A percentile compares a stretch with the other conserved stretches of the same genome.
Evolutionary conservation across 495 filamentous ascomycete species (phyloP).

Genomic region (Evansstolkia leycettana): DNA sequence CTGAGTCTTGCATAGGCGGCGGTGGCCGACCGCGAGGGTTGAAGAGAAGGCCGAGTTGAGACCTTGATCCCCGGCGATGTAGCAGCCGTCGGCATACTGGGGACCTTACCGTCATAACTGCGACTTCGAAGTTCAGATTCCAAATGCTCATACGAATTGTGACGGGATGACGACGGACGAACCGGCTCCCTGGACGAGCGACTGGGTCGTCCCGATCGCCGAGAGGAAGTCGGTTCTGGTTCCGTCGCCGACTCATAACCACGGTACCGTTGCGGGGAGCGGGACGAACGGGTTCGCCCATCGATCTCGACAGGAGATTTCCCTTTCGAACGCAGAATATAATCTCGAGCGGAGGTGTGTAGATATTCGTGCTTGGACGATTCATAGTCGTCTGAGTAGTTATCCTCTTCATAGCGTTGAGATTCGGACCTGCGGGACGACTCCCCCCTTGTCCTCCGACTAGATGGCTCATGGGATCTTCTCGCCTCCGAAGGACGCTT

Average conservation of each 20-base stretch:
- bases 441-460: constrained; percentile 6
- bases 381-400: constrained; percentile 13
- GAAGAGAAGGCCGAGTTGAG: constrained; percentile 15
- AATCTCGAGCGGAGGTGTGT: constrained; percentile 16
- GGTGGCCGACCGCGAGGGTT: constrained; percentile 20
- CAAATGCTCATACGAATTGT: constrained; percentile 23
- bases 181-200: constrained; percentile 15
- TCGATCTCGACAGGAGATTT: constrained; percentile 12
- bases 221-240: constrained; percentile 18
- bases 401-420: constrained; percentile 14
- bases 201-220: constrained; percentile 9
- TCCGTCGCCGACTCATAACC: constrained; percentile 22
- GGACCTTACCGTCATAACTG: constrained; percentile 13
- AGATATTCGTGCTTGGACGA: constrained; percentile 19
- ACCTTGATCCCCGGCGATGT: constrained; percentile 14
- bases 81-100: constrained; percentile 20
- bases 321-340: constrained; percentile 25
- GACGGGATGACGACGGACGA: constrained; percentile 18
- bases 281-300: constrained; percentile 13
- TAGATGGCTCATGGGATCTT: constrained; percentile 3
- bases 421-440: constrained; percentile 10
- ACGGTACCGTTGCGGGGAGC: constrained; percentile 20
- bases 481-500: constrained; percentile 9
- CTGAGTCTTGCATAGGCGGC: constrained; percentile 14
- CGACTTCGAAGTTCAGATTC: constrained; percentile 17